Percentiles rank a stretch among this genome's conserved stretches.
phyloP scores from a whole-genome alignment of 306 rosid species.

The Potentilla sterilis region DNA sequence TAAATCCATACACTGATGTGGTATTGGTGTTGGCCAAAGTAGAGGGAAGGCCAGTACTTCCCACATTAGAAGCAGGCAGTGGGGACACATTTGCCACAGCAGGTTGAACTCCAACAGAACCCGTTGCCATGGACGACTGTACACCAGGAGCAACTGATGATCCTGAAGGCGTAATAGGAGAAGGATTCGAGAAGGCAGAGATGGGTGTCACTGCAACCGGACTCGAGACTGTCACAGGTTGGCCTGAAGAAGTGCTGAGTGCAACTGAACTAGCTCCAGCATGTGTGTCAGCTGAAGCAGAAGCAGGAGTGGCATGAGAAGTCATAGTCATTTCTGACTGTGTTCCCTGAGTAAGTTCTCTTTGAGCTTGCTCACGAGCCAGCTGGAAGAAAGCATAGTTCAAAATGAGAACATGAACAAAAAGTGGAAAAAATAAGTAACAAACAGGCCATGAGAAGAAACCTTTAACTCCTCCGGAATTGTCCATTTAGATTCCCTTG shows the following conservation, averaged over 20 bases:
- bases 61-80: conserved; percentile 43
- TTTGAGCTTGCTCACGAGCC: conserved; percentile 94
- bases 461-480: conserved; percentile 99
- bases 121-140: conserved; percentile 39
- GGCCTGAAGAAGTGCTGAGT: conserved; percentile 39
- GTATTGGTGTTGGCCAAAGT: conserved; percentile 42
- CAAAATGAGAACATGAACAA: conserved; percentile 19
- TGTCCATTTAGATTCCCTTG: conserved; percentile 94
- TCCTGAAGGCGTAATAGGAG: conserved; percentile 48
- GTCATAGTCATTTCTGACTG: conserved; percentile 48
- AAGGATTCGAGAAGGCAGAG: conserved; percentile 56
- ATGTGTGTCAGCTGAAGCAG: conserved; percentile 44
- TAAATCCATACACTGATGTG: conserved; percentile 48
- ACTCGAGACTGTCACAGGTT: conserved; percentile 57
- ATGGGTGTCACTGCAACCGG: conserved; percentile 78
- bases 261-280: conserved; percentile 39
- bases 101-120: conserved; percentile 48
- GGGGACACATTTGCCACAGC: conserved; percentile 38
- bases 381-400: conserved; percentile 48
- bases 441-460: conserved; percentile 25
- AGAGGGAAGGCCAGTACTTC: conserved; percentile 53
- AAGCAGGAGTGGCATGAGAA: conserved; percentile 41
- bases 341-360: conserved; percentile 51
- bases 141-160: conserved; percentile 40
- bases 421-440: background rate